phyloP scores from a whole-genome alignment of 108 stramenopile species.

The Conticribra guillardii region DNA sequence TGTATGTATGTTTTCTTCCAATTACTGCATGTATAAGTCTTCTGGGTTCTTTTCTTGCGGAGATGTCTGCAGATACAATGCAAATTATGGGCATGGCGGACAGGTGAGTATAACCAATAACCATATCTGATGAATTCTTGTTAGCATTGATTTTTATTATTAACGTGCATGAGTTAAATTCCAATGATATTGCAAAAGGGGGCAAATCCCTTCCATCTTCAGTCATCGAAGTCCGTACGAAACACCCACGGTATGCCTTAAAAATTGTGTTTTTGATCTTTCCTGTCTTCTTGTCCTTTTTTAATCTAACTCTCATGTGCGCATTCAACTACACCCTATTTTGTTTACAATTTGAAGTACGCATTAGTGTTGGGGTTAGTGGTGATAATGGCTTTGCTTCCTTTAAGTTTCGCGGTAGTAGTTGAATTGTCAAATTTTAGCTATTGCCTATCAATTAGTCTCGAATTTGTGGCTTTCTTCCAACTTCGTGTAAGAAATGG shows the following conservation, averaged over 20 bases:
- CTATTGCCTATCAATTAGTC: slow-evolving; percentile 28
- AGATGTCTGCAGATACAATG: slow-evolving; percentile 70
- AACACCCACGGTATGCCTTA: slow-evolving; percentile 41
- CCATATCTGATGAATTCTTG: not conserved
- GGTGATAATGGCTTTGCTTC: slow-evolving; percentile 30
- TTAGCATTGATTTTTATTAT: not conserved
- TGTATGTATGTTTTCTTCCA: too few relatives aligned
- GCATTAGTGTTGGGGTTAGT: slow-evolving; percentile 30
- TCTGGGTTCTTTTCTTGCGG: slow-evolving; percentile 66
- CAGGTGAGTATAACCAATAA: not conserved
- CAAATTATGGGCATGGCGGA: slow-evolving; percentile 79
- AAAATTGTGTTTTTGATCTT: not conserved
- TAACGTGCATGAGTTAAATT: too few relatives aligned
- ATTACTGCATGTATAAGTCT: too few relatives aligned
- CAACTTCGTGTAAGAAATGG: slow-evolving; percentile 29
- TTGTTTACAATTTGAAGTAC: slow-evolving; percentile 5
- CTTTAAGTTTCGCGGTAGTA: slow-evolving; percentile 28
- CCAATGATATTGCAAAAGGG: too few relatives aligned
- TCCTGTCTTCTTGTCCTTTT: too few relatives aligned
- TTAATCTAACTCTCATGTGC: too few relatives aligned
- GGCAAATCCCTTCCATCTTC: slow-evolving; percentile 56
- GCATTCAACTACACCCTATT: slow-evolving; percentile 19
- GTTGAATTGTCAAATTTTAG: slow-evolving; percentile 38
- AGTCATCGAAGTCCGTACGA: slow-evolving; percentile 20
- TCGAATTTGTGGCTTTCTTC: slow-evolving; percentile 38